Evolutionary conservation across 2,329 filamentous ascomycete genomes (phyloP), one percentile per base, ranked within the genome.

Genomic region (Diaporthe helianthi): DNA sequence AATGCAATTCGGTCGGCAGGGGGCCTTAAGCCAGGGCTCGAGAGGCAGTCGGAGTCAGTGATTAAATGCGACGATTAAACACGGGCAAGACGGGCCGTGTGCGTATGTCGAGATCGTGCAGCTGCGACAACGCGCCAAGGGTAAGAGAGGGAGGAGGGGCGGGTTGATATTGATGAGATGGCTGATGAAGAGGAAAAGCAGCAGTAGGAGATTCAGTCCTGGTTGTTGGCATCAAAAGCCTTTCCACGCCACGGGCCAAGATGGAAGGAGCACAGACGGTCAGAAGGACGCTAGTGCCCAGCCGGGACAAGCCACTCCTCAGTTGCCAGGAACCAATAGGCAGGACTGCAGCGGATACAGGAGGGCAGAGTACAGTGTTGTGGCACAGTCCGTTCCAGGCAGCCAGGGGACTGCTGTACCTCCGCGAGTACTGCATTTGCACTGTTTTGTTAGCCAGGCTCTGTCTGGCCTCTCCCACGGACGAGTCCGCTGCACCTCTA

Each of bases 151-250:
- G 38, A 29, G 58, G 22, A n/a, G n/a, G 36, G 67, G 33, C 49
- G 36, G 26, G 67, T 65, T 44, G 55, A 54, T 52, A 41, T 19
- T 47, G 60, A 66, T 51, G 67, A 33, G 47, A 38, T 65, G 67
- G 49, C 61, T 44, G 36, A 53, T 69, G 51, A 38, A 61, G 51
- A 69, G 49, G 41, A 49, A 38, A 52, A 44, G 55, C 49, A 53
- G 49, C 58, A 64, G 51, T 38, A 26, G 31, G 47, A 33, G n/a
- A 26, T 66, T 36, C 24, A 24, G 67, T 65, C 54, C 60, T 60
- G 44, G 67, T 69, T 66, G 67, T 69, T 66, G 26, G 61, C 53
- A 69, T 60, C 67, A 69, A 69, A 67, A 66, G 67, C 67, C 67
- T 66, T 65, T 66, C 49, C 65, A 68, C 65, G 65, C 65, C 65